Evolutionary conservation across 352 stramenopile species (phyloP), one percentile per base, ranked within the genome.

Genomic region (Phytopythium chamaehyphon): DNA sequence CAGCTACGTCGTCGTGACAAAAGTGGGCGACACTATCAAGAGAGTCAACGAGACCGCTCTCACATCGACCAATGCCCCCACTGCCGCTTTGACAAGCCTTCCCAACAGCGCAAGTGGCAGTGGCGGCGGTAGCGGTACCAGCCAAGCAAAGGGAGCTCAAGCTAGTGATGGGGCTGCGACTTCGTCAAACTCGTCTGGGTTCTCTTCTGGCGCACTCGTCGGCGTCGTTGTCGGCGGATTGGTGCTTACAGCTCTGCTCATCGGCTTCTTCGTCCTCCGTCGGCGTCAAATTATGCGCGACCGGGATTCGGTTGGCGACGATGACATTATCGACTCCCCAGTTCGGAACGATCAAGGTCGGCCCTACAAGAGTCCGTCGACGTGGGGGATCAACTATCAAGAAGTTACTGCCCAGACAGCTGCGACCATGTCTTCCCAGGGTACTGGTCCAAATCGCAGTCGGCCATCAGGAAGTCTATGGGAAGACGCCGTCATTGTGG

Each of bases 1-100:
- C 52, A 68, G 44, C 51, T 77, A 77, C 51, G 66, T 64, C 18
- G 64, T 77, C 55, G 53, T 77, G 53, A 66, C 69, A 3, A 61
- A 57, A 48, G 0, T 37, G 21, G 42, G 23, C 23, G 42, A 37
- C 42, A 12, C 28, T 3, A 22, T 47, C 6, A 19, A 47, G 22
- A 37, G 22, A 2, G 28, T 18, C 42, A 47, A 47, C 23, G 23
- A 47, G 42, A 47, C 28, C 5, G 28, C 28, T 33, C 28, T 33
- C 9, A 33, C 42, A 10, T 47, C 23, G 22, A 47, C 12, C 2
- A 16, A 21, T 15, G 23, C 42, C 15, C 28, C 22, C 14, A 26
- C 28, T 14, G 42, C 19, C 42, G 19, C 33, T n/a, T 35, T 18
- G 1, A 47, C 28, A 33, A 33, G 28, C 9, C 28, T 33, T 9